Evolutionary conservation across 768 basidiomycete genomes (phyloP), one percentile per base, ranked within the genome.

Genomic region (Termitomyces sp.): DNA sequence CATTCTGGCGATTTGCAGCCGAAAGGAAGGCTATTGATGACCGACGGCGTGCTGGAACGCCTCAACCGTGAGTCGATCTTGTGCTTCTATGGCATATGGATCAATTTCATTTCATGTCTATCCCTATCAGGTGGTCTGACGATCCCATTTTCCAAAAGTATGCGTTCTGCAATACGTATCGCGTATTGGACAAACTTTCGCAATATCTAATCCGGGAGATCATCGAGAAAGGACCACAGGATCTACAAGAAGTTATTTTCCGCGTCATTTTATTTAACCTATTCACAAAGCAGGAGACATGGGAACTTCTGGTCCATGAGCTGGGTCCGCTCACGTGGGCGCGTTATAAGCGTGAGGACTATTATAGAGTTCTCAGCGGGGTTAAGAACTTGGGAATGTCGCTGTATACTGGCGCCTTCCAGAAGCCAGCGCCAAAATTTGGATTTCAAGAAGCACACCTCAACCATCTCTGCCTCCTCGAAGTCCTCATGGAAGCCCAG

Each of bases 91-190:
- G 44, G 50, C 26, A 50, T 50, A 47, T 30, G 9, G 26, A 54
- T 61, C 56, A 54, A 54, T 35, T 49, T 41, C 37, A 53, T 23
- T 49, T 57, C 46, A 55, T 57, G n/a, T 11, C 45, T 23, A 50
- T 41, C 43, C 28, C 31, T 43, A 57, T 26, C 55, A 86, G 85
- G 30, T 92, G 90, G 89, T 89, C 89, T 0, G 66, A 76, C 1
- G 87, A 92, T 65, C 63, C 68, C 3, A 80, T 86, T 50, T 73
- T 92, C 19, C 73, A 66, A 2, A 64, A 71, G 12, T 77, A 82
- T 61, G 76, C 75, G 31, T 91, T 90, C 66, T 89, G 87, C 70
- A 89, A 90, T 63, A 80, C 85, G 0, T 92, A 79, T 64, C 86
- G 90, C 37, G 82, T 90, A 8, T 76, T 85, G 44, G 90, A 92